These are phyloP conservation scores for Globisporangium ultimum DNA, from an alignment of 352 stramenopile genomes.

Conservation along the genomic window DNA sequence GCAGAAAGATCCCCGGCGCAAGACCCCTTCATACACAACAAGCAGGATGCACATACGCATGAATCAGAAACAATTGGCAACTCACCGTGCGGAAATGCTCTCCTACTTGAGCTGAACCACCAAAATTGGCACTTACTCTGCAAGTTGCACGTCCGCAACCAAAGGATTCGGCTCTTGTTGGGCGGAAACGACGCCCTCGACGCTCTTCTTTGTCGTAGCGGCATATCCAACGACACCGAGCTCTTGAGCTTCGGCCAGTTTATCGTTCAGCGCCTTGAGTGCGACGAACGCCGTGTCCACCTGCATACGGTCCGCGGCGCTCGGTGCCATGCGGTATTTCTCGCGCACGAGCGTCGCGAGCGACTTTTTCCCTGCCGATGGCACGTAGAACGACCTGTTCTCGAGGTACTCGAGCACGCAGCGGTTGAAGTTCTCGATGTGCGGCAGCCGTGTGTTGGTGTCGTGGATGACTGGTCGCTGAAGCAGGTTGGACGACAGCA, in stretches of 20 bases:
- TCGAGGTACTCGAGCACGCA: constrained; percentile 45
- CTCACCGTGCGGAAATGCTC: no score
- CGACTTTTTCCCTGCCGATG: constrained; percentile 27
- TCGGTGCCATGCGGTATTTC: constrained; percentile 30
- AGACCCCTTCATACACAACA: constrained; percentile 19
- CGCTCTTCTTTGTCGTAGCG: neutral
- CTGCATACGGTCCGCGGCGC: constrained; percentile 6
- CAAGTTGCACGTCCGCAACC: constrained; percentile 30
- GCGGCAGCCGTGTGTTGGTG: constrained; percentile 34
- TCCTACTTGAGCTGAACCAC: no score
- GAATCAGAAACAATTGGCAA: neutral
- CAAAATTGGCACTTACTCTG: constrained; percentile 27
- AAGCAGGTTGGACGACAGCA: constrained; percentile 62
- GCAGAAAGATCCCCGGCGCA: constrained; percentile 61
- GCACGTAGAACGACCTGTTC: constrained; percentile 66
- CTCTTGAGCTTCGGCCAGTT: constrained; percentile 38
- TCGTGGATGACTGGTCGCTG: constrained; percentile 28
- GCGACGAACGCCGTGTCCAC: constrained; percentile 69
- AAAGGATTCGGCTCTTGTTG: constrained; percentile 3
- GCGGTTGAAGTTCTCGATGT: constrained; percentile 65
- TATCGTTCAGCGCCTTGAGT: constrained; percentile 58
- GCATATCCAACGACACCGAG: constrained; percentile 20
- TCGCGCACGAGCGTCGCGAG: constrained; percentile 45
- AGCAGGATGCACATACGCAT: neutral
- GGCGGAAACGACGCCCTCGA: no score